Evolutionary conservation across 192 early-diverging fungal genomes (phyloP).

Genomic region (Obelidium mucronatum): DNA sequence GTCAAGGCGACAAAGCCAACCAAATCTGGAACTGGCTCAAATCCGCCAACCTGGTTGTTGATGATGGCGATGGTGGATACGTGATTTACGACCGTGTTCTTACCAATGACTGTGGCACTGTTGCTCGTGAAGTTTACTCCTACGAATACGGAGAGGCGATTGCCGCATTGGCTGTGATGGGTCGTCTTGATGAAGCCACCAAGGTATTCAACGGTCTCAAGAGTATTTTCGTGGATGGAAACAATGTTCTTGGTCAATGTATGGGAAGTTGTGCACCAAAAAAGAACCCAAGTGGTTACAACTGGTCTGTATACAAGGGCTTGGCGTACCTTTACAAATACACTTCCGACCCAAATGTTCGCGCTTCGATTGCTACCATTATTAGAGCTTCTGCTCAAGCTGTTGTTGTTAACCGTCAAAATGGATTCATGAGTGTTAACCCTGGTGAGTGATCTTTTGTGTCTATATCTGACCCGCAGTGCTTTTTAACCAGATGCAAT

Average conservation of each 20-base stretch:
- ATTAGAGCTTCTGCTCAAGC: neutral
- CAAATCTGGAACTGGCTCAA: slow-evolving; percentile 50
- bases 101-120: neutral
- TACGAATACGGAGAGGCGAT: slow-evolving; percentile 33
- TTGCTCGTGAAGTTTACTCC: neutral
- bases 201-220: slow-evolving; percentile 2
- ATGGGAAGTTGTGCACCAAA: neutral
- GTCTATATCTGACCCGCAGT: too few relatives aligned
- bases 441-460: neutral
- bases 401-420: neutral
- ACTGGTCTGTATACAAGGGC: slow-evolving; percentile 33
- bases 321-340: slow-evolving; percentile 8
- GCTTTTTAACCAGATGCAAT: too few relatives aligned
- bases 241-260: neutral
- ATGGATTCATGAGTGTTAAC: neutral
- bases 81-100: slow-evolving; percentile 18
- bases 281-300: slow-evolving; percentile 22
- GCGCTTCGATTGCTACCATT: neutral
- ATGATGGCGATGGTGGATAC: slow-evolving; percentile 1
- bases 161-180: slow-evolving; percentile 5
- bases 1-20: slow-evolving; percentile 40
- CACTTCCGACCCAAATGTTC: neutral
- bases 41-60: neutral
- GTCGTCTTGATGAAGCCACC: neutral
- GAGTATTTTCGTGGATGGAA: slow-evolving; percentile 46